phyloP scores from a whole-genome alignment of 495 filamentous ascomycete genomes.

The Neurospora sp. region DNA sequence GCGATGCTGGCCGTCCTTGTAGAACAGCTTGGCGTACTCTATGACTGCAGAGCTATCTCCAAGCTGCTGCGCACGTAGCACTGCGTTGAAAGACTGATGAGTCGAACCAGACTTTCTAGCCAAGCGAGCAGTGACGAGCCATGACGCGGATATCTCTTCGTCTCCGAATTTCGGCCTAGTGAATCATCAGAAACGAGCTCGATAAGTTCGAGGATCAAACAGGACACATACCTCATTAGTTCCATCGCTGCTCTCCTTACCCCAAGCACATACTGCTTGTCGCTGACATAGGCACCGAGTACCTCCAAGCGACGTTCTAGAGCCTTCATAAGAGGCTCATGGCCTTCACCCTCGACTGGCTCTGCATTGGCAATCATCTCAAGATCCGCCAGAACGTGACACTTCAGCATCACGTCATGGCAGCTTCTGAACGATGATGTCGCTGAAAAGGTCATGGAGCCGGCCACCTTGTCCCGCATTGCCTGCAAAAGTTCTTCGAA shows the following conservation, averaged over 20 bases:
- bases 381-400: conserved; percentile 81
- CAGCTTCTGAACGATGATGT: conserved; percentile 71
- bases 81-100: conserved; percentile 83
- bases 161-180: conserved; percentile 40
- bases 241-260: conserved; percentile 80
- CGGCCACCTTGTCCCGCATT: conserved; percentile 60
- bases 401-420: conserved; percentile 69
- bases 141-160: conserved; percentile 67
- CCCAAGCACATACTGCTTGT: conserved; percentile 92
- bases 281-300: conserved; percentile 72
- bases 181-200: conserved; percentile 19
- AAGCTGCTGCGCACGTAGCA: conserved; percentile 76
- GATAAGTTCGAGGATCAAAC: conserved; percentile 17
- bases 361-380: conserved; percentile 59
- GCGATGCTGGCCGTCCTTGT: conserved; percentile 86
- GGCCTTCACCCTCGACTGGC: conserved; percentile 23
- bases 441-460: conserved; percentile 58
- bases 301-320: conserved; percentile 70
- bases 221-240: conserved; percentile 43
- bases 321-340: conserved; percentile 41
- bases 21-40: conserved; percentile 87
- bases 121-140: conserved; percentile 77
- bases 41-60: conserved; percentile 79
- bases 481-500: conserved; percentile 52
- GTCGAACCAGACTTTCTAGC: conserved; percentile 75